Evolutionary conservation across 139 green algal species (phyloP).

Genomic region (Zygnema cylindricum): DNA sequence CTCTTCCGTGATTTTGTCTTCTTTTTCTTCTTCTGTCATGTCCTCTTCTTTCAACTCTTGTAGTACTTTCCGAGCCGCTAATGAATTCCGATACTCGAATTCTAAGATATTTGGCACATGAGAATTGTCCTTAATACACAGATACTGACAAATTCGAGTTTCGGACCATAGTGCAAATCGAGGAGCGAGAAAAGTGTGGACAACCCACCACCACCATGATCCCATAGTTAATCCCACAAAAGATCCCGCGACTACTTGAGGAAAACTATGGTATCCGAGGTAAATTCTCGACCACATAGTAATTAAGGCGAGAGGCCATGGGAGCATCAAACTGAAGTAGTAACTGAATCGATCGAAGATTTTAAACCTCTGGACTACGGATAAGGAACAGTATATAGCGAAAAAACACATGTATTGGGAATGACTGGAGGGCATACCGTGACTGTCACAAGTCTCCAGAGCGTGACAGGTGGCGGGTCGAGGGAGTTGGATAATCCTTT

Average conservation of each 20-base stretch:
- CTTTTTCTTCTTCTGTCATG: too few relatives aligned
- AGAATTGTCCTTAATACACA: constrained; percentile 46
- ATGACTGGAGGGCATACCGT: constrained; percentile 49
- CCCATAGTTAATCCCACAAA: not conserved
- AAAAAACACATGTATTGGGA: constrained; percentile 56
- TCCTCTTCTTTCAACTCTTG: not conserved
- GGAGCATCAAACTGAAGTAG: not conserved
- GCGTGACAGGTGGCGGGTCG: constrained; percentile 34
- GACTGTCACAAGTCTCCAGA: constrained; percentile 42
- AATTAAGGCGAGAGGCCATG: constrained; percentile 32
- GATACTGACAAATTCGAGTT: not conserved
- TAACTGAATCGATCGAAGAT: constrained; percentile 9
- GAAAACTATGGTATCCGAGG: constrained; percentile 37
- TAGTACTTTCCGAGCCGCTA: not conserved
- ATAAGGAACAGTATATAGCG: constrained; percentile 27
- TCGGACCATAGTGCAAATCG: not conserved
- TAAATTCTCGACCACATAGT: constrained; percentile 48
- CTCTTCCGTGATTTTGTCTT: too few relatives aligned
- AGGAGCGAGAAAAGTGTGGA: not conserved
- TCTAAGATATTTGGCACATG: constrained; percentile 25
- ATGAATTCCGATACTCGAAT: constrained; percentile 43
- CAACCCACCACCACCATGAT: not conserved
- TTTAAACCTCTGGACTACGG: not conserved
- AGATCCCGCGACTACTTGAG: constrained; percentile 24
- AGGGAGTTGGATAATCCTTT: constrained; percentile 2